Percentiles rank a stretch among this genome's conserved stretches.
Conservation (phyloP, 345 rosid genomes). For the Dimocarpus longan region DNA sequence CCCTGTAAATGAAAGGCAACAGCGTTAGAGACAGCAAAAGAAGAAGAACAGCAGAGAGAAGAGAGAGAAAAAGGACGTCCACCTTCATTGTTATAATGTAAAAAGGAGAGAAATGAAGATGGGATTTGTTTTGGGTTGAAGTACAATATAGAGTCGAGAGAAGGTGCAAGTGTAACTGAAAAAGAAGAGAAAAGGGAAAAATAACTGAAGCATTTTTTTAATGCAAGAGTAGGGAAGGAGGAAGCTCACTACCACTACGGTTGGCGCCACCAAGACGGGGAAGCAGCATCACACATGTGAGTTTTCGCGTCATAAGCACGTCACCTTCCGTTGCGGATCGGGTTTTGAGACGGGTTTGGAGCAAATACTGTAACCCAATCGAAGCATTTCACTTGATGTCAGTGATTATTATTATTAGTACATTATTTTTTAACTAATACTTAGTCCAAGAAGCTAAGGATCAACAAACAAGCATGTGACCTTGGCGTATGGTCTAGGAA, state of each 20-base stretch:
- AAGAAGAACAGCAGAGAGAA: neutral
- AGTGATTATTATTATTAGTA: no score
- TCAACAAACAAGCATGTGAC: no score
- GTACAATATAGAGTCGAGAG: neutral
- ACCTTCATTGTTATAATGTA: slow-evolving; percentile 29
- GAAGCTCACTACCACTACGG: slow-evolving; percentile 11
- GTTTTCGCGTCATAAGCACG: slow-evolving; percentile 9
- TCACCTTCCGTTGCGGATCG: slow-evolving; percentile 9
- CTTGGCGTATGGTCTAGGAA: no score
- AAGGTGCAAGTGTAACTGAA: slow-evolving; percentile 44
- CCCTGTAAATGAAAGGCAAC: slow-evolving; percentile 41
- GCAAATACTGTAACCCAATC: no score
- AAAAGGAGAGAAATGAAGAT: slow-evolving; percentile 8
- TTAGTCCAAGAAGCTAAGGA: no score
- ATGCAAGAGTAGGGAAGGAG: slow-evolving; percentile 32
- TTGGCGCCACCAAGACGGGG: slow-evolving; percentile 32
- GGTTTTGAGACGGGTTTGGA: no score
- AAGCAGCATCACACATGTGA: slow-evolving; percentile 27
- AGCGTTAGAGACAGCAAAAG: neutral
- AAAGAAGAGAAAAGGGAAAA: slow-evolving; percentile 12
- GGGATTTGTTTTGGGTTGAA: neutral
- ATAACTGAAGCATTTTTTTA: no score
- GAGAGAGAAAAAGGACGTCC: slow-evolving; percentile 31
- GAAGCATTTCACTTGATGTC: no score
- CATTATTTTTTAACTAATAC: no score